These are phyloP conservation scores for Pseudogymnoascus sp. DNA, from an alignment of 2,329 filamentous ascomycete species.

Conservation along the genomic window DNA sequence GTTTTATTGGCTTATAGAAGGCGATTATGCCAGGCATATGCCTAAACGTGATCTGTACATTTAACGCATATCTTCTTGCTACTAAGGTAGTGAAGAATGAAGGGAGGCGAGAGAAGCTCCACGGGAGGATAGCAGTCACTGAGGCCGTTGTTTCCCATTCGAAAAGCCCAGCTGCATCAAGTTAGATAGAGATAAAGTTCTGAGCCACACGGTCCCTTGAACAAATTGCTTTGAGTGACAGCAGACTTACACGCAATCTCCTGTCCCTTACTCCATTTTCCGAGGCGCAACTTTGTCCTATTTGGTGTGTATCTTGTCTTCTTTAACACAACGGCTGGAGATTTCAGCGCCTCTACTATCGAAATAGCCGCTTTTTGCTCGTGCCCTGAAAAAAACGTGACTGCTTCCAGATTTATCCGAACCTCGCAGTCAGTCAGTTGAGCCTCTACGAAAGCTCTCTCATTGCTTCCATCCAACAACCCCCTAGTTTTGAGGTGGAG, in stretches of 20 bases:
- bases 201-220: background rate
- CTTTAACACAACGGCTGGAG: background rate
- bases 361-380: constrained; percentile 1
- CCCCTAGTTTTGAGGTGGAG: constrained; percentile 1
- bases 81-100: constrained; percentile 4
- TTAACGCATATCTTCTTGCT: constrained; percentile 9
- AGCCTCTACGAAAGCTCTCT: background rate
- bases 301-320: background rate
- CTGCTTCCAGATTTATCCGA: constrained; percentile 3
- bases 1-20: background rate
- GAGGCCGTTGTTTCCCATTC: background rate
- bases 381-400: background rate
- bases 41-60: background rate
- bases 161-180: background rate
- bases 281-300: background rate
- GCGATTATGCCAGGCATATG: background rate
- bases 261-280: background rate
- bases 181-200: background rate
- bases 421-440: constrained; percentile 5
- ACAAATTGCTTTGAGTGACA: background rate
- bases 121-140: background rate
- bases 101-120: constrained; percentile 1
- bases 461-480: background rate
- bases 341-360: background rate
- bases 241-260: background rate